Conservation (phyloP, 306 rosid genomes). For the Arachis stenosperma region DNA sequence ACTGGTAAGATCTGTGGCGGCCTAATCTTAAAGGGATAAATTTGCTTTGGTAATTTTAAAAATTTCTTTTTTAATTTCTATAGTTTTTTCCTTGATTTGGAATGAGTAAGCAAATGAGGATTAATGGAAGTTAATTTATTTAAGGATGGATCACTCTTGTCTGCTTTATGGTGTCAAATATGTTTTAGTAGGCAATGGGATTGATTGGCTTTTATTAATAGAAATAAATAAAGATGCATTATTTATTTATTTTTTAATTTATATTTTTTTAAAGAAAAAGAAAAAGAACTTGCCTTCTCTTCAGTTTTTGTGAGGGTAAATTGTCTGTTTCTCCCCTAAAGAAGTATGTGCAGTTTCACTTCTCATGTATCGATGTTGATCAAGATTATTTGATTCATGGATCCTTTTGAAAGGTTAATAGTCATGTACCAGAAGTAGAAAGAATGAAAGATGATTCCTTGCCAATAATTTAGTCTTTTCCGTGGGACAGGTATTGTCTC, state of each 20-base stretch:
- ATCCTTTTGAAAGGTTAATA: slow-evolving; percentile 9
- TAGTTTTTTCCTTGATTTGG: slow-evolving; percentile 23
- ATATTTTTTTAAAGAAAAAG: too few relatives aligned
- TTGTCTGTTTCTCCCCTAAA: slow-evolving; percentile 7
- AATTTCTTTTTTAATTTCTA: background rate
- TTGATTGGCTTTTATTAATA: background rate
- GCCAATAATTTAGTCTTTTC: slow-evolving; percentile 26
- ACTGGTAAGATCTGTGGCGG: slow-evolving; percentile 95
- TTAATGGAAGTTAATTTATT: background rate
- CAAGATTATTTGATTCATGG: slow-evolving; percentile 13
- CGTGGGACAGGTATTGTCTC: slow-evolving; percentile 61
- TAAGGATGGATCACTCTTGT: background rate
- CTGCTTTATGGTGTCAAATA: background rate
- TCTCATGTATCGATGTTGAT: slow-evolving; percentile 18
- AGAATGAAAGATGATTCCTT: slow-evolving; percentile 2
- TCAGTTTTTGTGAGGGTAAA: background rate
- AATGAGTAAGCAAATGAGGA: slow-evolving; percentile 13
- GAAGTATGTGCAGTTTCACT: background rate
- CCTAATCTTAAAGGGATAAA: slow-evolving; percentile 76
- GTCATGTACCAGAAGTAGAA: background rate
- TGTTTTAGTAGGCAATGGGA: background rate
- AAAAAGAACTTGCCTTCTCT: background rate
- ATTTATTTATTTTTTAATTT: background rate
- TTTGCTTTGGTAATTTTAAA: background rate
- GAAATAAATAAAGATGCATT: slow-evolving; percentile 7